Evolutionary conservation across 495 filamentous ascomycete genomes (phyloP), one percentile per base, ranked within the genome.

Genomic region (Articulospora tetracladia): DNA sequence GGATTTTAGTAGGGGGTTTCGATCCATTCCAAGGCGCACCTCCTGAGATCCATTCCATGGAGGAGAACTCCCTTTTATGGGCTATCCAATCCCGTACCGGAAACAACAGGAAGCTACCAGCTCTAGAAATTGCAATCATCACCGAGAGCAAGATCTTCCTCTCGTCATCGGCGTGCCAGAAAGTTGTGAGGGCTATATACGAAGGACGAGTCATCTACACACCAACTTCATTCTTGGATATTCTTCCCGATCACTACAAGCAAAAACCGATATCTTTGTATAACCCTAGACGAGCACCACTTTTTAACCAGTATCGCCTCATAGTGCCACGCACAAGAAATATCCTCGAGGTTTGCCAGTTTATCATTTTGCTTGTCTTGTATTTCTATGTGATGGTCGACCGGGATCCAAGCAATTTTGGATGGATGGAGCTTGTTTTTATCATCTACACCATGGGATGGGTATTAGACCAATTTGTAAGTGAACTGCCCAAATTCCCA

Each of bases 241-340:
- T 91, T 27, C 75, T 91, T 53, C 86, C 87, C 2, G 87, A 91
- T 68, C 82, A 83, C 41, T 90, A 90, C 71, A 91, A 91, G 69
- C 79, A 83, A 67, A 82, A 82, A 60, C 84, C 85, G 3, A 89
- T 90, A 55, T 84, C 85, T 1, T 69, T 91, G 3, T 91, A 90
- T 65, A 78, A 87, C 59, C 87, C 87, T 17, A 70, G 80, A 15
- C 78, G 82, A 58, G 85, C 84, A 7, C 82, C 83, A 4, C 66
- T 88, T 11, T 76, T 91, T 11, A 91, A 91, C 66, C 87, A 91
- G 64, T 91, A 91, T 66, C 85, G 87, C 0, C 73, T 91, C 2
- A 81, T 87, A 51, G 87, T 90, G 17, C 87, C 87, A 11, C 76
- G 85, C 34, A 89, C 83, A 3, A 76, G 87, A 49, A 90, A 89